Evolutionary conservation across 1,284 basidiomycete genomes (phyloP), one percentile per base, ranked within the genome.

Genomic region (Anthracocystis walkeri): DNA sequence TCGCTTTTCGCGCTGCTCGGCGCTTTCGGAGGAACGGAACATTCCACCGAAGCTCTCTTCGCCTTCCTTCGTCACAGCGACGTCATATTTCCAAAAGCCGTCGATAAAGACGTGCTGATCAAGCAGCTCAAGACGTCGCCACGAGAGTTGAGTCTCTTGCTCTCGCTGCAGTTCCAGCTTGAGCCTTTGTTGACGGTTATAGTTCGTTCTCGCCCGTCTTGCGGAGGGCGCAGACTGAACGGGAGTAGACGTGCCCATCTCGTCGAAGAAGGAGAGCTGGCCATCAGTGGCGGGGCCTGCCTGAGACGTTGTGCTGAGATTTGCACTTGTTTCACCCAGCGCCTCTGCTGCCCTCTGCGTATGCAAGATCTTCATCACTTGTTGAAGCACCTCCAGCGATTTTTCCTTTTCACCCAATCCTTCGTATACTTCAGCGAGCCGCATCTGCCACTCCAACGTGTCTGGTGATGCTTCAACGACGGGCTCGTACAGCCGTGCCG

Each of bases 361-460:
- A 25, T 70, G 66, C 20, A 78, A 56, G 27, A 70, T 70, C 18
- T 61, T 49, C 58, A 81, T 63, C 2, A 82, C 92, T 88, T 95
- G 91, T 61, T 93, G 91, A 3, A 97, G 93, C 1, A 96, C 87
- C 23, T 93, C 91, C 0, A 97, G 88, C 0, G 95, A 95, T 82
- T 92, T 92, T 18, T 91, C 88, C 4, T 92, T 91, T 75, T 94
- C 90, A 45, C 92, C 91, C 73, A 92, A 86, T 20, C 87, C 85
- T 84, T 98, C 96, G 71, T 93, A 93, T 20, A 95, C 90, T 67
- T 93, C 92, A 0, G 95, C 95, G 0, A 97, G 72, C 18, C 73
- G 55, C 53, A 82, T 72, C 66, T 80, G 78, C 50, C 67, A 75
- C 29, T 95, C 92, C 72, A 91, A 90, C 75, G 93, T 90, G 3